These are phyloP conservation scores for Hyaloperonospora arabidopsidis DNA, from an alignment of 352 stramenopile genomes.

Conservation along the genomic window DNA sequence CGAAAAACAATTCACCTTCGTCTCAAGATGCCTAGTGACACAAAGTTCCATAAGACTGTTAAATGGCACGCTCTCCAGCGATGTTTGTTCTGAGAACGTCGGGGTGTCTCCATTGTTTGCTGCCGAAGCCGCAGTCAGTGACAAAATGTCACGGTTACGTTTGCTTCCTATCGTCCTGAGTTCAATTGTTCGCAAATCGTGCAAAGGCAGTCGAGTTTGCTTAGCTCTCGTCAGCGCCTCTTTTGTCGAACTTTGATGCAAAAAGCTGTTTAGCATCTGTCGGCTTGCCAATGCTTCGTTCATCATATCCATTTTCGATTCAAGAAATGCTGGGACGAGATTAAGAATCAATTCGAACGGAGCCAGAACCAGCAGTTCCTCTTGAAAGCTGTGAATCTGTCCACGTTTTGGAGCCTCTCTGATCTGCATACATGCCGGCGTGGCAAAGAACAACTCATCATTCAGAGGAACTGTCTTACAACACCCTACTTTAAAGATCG, in stretches of 20 bases:
- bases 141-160: constrained; percentile 3
- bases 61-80: constrained; percentile 35
- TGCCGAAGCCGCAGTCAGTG: neutral
- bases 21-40: constrained; percentile 29
- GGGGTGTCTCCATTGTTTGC: neutral
- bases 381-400: constrained; percentile 34
- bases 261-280: constrained; percentile 55
- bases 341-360: constrained; percentile 33
- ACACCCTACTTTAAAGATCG: constrained; percentile 44
- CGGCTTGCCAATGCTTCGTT: constrained; percentile 48
- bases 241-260: constrained; percentile 22
- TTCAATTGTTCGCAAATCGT: constrained; percentile 11
- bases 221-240: constrained; percentile 2
- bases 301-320: constrained; percentile 27
- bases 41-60: constrained; percentile 29
- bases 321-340: constrained; percentile 43
- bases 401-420: constrained; percentile 15
- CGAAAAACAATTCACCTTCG: constrained; percentile 12
- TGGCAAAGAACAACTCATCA: constrained; percentile 49
- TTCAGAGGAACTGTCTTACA: constrained; percentile 34
- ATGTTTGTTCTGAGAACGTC: constrained; percentile 5
- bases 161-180: constrained; percentile 14
- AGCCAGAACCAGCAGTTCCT: constrained; percentile 31
- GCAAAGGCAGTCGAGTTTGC: constrained; percentile 7
- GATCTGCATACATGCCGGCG: constrained; percentile 8